Base-by-base conservation (phyloP, 257 asterid species). In the Solanum dulcamara region DNA sequence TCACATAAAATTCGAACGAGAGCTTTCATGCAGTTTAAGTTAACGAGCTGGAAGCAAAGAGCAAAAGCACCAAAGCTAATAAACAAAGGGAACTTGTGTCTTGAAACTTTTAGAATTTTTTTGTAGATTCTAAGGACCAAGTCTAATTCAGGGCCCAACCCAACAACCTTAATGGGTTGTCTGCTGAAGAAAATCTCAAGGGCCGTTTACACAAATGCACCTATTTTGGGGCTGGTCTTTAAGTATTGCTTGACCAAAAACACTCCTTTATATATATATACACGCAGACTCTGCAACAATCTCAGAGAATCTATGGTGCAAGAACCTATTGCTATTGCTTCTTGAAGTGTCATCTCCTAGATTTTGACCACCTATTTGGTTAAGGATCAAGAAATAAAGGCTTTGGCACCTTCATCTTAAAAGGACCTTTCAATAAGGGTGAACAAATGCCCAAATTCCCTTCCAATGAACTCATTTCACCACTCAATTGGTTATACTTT, bases 361-460 rank as follows among this genome's bases (percentile, higher is more conserved):
- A 51, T 80, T 48, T 13, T 71, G 89, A 18, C 81, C 88, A 10
- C 91, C 93, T 7, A n/a, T 82, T 70, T 88, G 96, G 84, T 88
- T 89, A 91, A 1, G 99, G 98, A 88, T 92, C 91, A 81, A 96
- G 94, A 70, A 95, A 97, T 85, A 96, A 85, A 26, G 98, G 99
- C 88, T 93, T 96, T 33, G 98, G 98, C 38, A 92, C 94, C 64
- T 95, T 89, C 83, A 95, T 74, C 81, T 85, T 92, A 59, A 98
- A 96, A 0, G 99, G 98, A 8, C 94, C 97, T 89, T 86, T 91
- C n/a, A 94, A 87, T 24, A 94, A 64, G 0, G 98, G 98, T 4
- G 99, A 96, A 85, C 99, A 96, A 55, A 96, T 90, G 7, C 99
- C 98, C 33, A 90, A 87, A 81, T 96, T 96, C 9, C 98, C 99